Conservation (phyloP, 2,329 filamentous ascomycete species). For the Trichoderma breve region DNA sequence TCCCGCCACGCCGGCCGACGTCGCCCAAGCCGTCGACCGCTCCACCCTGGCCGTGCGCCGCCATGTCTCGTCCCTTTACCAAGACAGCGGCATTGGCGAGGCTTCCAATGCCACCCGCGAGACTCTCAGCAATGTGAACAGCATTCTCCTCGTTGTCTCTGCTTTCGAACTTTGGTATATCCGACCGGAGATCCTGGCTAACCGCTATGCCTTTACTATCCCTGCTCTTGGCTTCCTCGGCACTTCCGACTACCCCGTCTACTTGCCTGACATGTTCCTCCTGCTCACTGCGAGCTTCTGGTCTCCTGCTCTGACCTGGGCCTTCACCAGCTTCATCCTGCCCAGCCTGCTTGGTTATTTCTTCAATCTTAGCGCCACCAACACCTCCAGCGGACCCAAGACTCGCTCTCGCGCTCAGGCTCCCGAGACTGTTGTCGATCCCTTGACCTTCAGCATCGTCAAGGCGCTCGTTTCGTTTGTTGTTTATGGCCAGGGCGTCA, state of each 20-base stretch:
- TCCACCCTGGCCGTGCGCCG: slow-evolving; percentile 64
- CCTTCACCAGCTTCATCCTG: slow-evolving; percentile 66
- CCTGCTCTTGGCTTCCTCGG: slow-evolving; percentile 58
- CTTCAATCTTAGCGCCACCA: slow-evolving; percentile 73
- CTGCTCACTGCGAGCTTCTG: slow-evolving; percentile 78
- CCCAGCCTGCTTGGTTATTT: slow-evolving; percentile 79
- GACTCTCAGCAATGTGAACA: slow-evolving; percentile 67
- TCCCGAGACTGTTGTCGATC: slow-evolving; percentile 68
- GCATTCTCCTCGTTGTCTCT: slow-evolving; percentile 67
- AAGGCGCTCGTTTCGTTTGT: slow-evolving; percentile 82
- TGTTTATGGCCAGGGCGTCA: slow-evolving; percentile 69
- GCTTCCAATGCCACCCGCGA: slow-evolving; percentile 65
- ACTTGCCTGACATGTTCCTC: slow-evolving; percentile 77
- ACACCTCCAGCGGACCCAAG: slow-evolving; percentile 38
- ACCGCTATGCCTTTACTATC: slow-evolving; percentile 70
- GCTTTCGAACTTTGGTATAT: slow-evolving; percentile 70
- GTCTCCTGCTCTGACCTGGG: slow-evolving; percentile 76
- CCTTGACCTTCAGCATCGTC: slow-evolving; percentile 83
- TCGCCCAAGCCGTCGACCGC: slow-evolving; percentile 73
- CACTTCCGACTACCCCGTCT: slow-evolving; percentile 59
- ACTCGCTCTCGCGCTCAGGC: slow-evolving; percentile 41
- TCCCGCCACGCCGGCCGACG: slow-evolving; percentile 75
- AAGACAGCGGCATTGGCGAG: slow-evolving; percentile 65
- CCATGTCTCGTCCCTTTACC: slow-evolving; percentile 62
- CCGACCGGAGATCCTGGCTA: slow-evolving; percentile 67